These are phyloP conservation scores for Fomitopsis pinicola DNA, from an alignment of 1,284 basidiomycete genomes.

Conservation along the genomic window DNA sequence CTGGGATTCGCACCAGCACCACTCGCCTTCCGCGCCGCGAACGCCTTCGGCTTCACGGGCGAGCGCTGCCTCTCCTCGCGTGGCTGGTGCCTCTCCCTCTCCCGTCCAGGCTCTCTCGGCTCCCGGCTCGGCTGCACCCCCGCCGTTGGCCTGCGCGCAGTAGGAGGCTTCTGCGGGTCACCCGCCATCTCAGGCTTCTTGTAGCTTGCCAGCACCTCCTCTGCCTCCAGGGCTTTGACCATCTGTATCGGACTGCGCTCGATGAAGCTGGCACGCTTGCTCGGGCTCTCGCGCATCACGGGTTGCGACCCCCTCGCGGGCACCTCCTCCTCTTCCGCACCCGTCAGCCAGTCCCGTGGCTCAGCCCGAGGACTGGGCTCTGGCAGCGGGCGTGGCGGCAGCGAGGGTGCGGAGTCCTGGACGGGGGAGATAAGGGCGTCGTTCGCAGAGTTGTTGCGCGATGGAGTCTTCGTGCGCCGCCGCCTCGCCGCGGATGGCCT, in stretches of 20 bases:
- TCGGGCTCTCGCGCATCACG: conserved; percentile 60
- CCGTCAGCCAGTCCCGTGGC: conserved; percentile 69
- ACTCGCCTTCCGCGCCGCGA: conserved; percentile 14
- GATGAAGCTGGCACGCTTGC: conserved; percentile 65
- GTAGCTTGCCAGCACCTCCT: conserved; percentile 25
- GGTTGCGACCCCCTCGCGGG: conserved; percentile 26
- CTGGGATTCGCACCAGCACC: conserved; percentile 8
- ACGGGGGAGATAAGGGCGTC: conserved; percentile 5
- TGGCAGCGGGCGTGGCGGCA: conserved; percentile 19
- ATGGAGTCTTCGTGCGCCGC: conserved; percentile 18
- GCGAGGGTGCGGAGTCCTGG: conserved; percentile 9
- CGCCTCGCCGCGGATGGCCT: conserved; percentile 20
- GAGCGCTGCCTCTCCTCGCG: conserved; percentile 14
- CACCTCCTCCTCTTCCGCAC: conserved; percentile 43
- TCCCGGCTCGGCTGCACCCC: conserved; percentile 3
- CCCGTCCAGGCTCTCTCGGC: conserved; percentile 7
- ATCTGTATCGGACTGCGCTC: conserved; percentile 45
- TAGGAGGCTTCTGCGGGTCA: conserved; percentile 3
- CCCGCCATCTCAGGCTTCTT: conserved; percentile 10
- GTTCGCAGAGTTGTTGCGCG: conserved; percentile 12
- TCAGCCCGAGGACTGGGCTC: conserved; percentile 11
- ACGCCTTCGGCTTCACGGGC: conserved; percentile 19
- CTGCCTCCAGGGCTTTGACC: conserved; percentile 42
- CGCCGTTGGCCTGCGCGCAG: conserved; percentile 14
- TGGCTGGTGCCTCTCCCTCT: conserved; percentile 14